Conservation (phyloP, 805 yeast genomes). For the Wickerhamomyces strasburgensis region DNA sequence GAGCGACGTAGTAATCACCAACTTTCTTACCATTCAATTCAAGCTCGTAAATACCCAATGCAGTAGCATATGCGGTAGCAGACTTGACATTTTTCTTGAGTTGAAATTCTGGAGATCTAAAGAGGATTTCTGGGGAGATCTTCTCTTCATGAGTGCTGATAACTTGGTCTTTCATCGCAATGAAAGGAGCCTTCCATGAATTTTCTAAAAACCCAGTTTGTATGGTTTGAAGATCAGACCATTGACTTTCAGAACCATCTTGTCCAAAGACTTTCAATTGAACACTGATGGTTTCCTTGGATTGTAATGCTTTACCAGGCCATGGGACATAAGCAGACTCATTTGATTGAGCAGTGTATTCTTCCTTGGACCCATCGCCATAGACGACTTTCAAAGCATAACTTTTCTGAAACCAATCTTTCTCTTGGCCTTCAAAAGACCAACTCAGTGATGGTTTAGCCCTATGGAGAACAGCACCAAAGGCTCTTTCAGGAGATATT, state of each 20-base stretch:
- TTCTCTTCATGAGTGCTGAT: constrained; percentile 6
- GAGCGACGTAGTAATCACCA: constrained; percentile 9
- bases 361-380: constrained; percentile 1
- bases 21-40: constrained; percentile 13
- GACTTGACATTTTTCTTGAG: constrained; percentile 4
- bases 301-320: constrained; percentile 10
- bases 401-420: constrained; percentile 10
- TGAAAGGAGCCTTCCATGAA: constrained; percentile 12
- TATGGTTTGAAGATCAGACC: constrained; percentile 7
- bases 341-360: neutral
- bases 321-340: constrained; percentile 8
- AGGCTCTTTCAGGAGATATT: constrained; percentile 4
- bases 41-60: constrained; percentile 15
- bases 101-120: constrained; percentile 11
- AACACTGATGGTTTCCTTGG: constrained; percentile 6
- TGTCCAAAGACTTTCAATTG: constrained; percentile 9
- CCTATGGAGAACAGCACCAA: constrained; percentile 7
- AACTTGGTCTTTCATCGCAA: constrained; percentile 6
- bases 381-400: constrained; percentile 6
- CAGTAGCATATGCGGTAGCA: constrained; percentile 13
- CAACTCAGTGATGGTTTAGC: constrained; percentile 9
- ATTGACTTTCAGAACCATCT: constrained; percentile 11
- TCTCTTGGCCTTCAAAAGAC: constrained; percentile 11
- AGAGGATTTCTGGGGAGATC: constrained; percentile 12
- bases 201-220: constrained; percentile 9